Percentiles rank a stretch among this genome's conserved stretches.
Evolutionary conservation across 371 early-diverging fungal genomes (phyloP).

Genomic region (Rhizopus arrhizus): DNA sequence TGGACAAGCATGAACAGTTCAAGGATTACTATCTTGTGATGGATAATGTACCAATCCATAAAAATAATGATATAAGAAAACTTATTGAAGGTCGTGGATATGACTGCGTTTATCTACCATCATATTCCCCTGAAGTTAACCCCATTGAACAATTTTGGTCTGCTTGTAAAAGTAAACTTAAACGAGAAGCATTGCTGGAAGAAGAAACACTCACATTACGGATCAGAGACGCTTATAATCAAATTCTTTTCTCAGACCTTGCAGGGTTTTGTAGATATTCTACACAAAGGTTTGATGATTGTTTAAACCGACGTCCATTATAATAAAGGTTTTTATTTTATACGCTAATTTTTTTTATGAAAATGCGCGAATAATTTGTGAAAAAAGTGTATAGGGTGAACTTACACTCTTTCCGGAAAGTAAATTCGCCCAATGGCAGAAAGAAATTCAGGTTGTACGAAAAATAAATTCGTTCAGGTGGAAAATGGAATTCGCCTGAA

Average conservation of each 20-base stretch:
- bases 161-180: constrained; percentile 1
- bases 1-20: constrained; percentile 6
- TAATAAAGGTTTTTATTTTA: no score
- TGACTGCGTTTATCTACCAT: not conserved
- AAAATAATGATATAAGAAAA: not conserved
- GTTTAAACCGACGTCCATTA: not conserved
- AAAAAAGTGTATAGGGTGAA: no score
- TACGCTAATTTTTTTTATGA: no score
- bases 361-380: no score
- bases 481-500: no score
- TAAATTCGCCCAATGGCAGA: no score
- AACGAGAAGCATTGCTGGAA: not conserved
- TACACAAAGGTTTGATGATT: constrained; percentile 1
- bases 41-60: constrained; percentile 15
- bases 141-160: not conserved
- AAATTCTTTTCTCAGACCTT: constrained; percentile 1
- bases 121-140: no score
- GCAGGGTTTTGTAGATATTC: constrained; percentile 6
- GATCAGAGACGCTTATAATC: constrained; percentile 5
- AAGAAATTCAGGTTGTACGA: no score
- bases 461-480: no score
- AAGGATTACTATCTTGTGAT: constrained; percentile 17
- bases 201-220: not conserved
- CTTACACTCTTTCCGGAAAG: no score
- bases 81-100: not conserved